Conservation (phyloP, 257 asterid genomes). For the Solanum sejunctum region DNA sequence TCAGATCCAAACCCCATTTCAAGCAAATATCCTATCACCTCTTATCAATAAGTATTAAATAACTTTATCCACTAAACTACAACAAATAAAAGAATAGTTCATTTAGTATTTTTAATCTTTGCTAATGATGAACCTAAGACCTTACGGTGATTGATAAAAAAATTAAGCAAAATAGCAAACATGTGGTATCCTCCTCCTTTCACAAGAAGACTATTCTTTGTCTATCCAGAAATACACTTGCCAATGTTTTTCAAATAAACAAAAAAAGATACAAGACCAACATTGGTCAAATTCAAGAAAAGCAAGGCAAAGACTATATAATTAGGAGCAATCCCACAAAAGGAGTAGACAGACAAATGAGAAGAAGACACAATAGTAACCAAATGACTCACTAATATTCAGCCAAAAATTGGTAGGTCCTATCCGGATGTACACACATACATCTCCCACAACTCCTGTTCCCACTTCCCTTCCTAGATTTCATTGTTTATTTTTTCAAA, state of each 20-base stretch:
- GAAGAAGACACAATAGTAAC: not conserved
- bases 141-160: no score
- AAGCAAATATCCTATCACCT: not conserved
- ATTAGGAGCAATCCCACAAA: constrained; percentile 8
- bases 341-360: not conserved
- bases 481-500: not conserved
- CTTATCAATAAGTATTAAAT: not conserved
- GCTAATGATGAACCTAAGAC: not conserved
- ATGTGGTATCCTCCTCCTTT: not conserved
- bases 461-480: not conserved
- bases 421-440: constrained; percentile 19
- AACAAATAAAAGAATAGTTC: not conserved
- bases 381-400: not conserved
- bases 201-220: not conserved
- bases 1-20: not conserved
- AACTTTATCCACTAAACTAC: not conserved
- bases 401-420: constrained; percentile 15
- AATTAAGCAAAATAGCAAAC: not conserved
- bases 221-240: not conserved
- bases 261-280: not conserved
- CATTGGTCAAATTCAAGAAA: not conserved
- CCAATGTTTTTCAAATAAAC: not conserved
- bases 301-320: not conserved
- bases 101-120: no score
- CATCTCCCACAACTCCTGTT: constrained; percentile 22